A percentile compares a stretch with the other conserved stretches of the same genome.
phyloP scores from a whole-genome alignment of 768 basidiomycete genomes.

The Floccularia luteovirens region DNA sequence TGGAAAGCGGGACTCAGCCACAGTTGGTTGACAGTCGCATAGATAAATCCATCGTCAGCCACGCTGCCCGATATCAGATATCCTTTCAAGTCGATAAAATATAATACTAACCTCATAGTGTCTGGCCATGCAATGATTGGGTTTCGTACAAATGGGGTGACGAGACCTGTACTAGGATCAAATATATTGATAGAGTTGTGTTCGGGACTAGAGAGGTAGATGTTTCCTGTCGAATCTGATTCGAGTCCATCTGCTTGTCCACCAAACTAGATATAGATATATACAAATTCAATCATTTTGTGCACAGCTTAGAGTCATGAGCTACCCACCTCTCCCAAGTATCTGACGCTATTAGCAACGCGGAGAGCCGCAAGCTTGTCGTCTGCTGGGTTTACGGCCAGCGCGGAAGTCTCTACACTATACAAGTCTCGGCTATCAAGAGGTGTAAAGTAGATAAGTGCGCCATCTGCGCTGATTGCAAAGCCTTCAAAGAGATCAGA shows the following conservation, averaged over 20 bases:
- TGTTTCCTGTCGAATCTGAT: conserved; percentile 9
- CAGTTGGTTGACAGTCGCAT: conserved; percentile 9
- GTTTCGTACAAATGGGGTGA: conserved; percentile 9
- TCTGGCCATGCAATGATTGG: conserved; percentile 11
- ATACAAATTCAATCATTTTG: background rate
- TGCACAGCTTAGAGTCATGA: background rate
- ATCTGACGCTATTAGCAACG: conserved; percentile 8
- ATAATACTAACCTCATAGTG: conserved; percentile 6
- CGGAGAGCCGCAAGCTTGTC: conserved; percentile 7
- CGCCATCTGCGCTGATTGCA: conserved; percentile 9
- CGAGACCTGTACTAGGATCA: conserved; percentile 7
- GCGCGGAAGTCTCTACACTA: conserved; percentile 7
- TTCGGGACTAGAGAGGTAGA: conserved; percentile 10
- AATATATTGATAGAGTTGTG: conserved; percentile 10
- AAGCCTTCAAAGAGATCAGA: conserved; percentile 2
- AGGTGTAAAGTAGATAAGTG: conserved; percentile 9
- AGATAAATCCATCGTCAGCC: conserved; percentile 9
- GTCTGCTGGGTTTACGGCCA: conserved; percentile 6
- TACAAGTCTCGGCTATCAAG: conserved; percentile 8
- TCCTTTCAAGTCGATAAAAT: background rate
- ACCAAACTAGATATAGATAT: conserved; percentile 4
- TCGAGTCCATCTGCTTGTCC: conserved; percentile 11
- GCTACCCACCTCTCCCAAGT: conserved; percentile 8
- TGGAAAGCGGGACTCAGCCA: conserved; percentile 9
- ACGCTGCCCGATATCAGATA: conserved; percentile 3